Conservation (phyloP, 495 filamentous ascomycete genomes). For the Daldinia vernicosa region DNA sequence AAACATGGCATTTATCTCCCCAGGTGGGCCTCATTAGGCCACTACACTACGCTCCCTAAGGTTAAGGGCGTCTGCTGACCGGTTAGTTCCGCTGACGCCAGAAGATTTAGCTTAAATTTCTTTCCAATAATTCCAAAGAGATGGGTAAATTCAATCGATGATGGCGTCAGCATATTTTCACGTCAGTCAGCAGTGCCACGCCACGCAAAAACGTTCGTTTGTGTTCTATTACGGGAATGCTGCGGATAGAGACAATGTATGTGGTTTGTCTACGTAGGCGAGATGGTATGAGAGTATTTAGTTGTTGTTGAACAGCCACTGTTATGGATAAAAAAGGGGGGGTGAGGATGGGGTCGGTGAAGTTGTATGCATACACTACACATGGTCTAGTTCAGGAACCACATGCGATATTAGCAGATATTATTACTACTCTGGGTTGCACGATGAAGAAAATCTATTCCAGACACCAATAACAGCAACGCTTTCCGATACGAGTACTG, state of each 20-base stretch:
- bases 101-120: neutral
- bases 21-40: neutral
- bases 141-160: neutral
- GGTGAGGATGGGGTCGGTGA: neutral
- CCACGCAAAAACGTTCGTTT: too few species aligned
- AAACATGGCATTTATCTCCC: neutral
- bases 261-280: too few species aligned
- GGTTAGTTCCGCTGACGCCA: neutral
- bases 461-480: constrained; percentile 3
- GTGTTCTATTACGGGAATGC: too few species aligned
- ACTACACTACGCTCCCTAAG: too few species aligned
- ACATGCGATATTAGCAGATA: neutral
- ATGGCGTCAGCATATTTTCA: neutral
- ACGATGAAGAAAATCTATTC: neutral
- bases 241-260: too few species aligned
- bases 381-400: neutral
- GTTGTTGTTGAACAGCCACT: too few species aligned
- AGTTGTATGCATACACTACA: neutral
- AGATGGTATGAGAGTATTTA: too few species aligned
- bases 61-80: neutral
- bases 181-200: neutral
- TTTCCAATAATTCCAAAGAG: neutral
- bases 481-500: constrained; percentile 26
- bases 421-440: neutral
- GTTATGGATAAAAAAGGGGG: neutral